Conservation (phyloP, 352 stramenopile species). For the Phytopythium vexans region DNA sequence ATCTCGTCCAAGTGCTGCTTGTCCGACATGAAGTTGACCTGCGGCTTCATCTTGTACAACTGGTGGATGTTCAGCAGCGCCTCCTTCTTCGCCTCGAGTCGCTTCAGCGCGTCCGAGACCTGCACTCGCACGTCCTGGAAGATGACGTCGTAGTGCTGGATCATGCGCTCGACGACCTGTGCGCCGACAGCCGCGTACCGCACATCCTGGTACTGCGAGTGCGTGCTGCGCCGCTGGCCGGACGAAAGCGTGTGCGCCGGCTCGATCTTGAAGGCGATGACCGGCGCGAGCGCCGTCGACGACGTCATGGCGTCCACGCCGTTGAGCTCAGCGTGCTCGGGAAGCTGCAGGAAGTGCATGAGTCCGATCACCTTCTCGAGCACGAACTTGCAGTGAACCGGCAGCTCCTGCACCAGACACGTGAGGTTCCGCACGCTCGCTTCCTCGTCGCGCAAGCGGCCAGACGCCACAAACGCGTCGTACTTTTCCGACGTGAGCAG, state of each 20-base stretch:
- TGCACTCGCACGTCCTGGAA: conserved; percentile 67
- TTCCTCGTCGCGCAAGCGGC: conserved; percentile 65
- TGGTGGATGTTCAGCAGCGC: conserved; percentile 59
- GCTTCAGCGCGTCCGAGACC: conserved; percentile 60
- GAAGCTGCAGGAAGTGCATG: conserved; percentile 62
- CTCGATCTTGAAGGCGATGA: conserved; percentile 80
- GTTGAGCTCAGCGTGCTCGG: conserved; percentile 58
- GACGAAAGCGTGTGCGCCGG: conserved; percentile 24
- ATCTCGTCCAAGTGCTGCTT: conserved; percentile 65
- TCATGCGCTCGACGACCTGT: conserved; percentile 77
- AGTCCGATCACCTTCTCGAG: conserved; percentile 67
- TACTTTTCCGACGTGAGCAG: conserved; percentile 79
- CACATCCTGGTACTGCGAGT: conserved; percentile 70
- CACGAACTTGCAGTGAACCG: conserved; percentile 62
- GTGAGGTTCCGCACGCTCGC: conserved; percentile 76
- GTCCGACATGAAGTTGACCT: conserved; percentile 67
- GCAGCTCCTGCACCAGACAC: conserved; percentile 75
- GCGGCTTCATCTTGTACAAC: conserved; percentile 62
- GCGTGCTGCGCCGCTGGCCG: conserved; percentile 34
- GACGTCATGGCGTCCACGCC: conserved; percentile 62
- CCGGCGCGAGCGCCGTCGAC: conserved; percentile 61
- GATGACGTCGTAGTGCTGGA: conserved; percentile 69
- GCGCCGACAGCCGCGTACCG: conserved; percentile 69
- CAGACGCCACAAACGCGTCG: conserved; percentile 74
- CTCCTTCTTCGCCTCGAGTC: conserved; percentile 63